Base-by-base conservation (phyloP, 106 monocot species). In the Ottelia alismoides region DNA sequence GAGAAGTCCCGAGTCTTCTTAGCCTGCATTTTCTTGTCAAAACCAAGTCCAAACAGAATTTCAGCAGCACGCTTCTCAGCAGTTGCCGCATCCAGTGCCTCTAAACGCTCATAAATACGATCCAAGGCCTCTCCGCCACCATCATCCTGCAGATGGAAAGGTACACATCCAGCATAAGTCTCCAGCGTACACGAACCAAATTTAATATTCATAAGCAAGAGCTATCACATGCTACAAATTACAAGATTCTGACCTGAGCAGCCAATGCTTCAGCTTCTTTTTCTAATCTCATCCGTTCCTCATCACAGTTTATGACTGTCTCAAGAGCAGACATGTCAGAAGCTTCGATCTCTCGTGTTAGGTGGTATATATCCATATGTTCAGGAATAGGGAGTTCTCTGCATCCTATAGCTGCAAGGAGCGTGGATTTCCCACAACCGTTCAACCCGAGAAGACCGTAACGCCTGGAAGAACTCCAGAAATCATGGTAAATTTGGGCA, bases 21-120 rank as follows among this genome's bases (percentile, higher is more conserved):
- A 30, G 74, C 82, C 63, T 98, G 98, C 98, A 98, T 98, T 54
- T 85, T 64, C 60, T 98, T 98, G 62, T 64, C 58, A 48, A 98
- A 98, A 28, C 98, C 98, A 54, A 98, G 67, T 24, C 98, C 98
- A 68, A n/a, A 86, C 25, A 98, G 60, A 65, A 98, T 98, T 49
- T 98, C 98, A 61, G 90, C 98, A 12, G 98, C 98, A 57, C 98
- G 90, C 68, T 98, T 98, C 72, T 98, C 98, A 48, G 98, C 90
- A 57, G 98, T 98, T 51, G 90, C 20, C 30, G 90, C 85, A 82
- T 98, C 98, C 20, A 98, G 14, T 54, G 98, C 90, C 49, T 98
- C 98, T 51, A 98, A 65, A 0, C 98, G 82, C 70, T 98, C 98
- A 58, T 98, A 98, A 3, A 98, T 49, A 17, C 61, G 47, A 0